Percentiles rank a stretch among this genome's conserved stretches.
Evolutionary conservation across 768 basidiomycete genomes (phyloP).

Genomic region (Obba rivulosa): DNA sequence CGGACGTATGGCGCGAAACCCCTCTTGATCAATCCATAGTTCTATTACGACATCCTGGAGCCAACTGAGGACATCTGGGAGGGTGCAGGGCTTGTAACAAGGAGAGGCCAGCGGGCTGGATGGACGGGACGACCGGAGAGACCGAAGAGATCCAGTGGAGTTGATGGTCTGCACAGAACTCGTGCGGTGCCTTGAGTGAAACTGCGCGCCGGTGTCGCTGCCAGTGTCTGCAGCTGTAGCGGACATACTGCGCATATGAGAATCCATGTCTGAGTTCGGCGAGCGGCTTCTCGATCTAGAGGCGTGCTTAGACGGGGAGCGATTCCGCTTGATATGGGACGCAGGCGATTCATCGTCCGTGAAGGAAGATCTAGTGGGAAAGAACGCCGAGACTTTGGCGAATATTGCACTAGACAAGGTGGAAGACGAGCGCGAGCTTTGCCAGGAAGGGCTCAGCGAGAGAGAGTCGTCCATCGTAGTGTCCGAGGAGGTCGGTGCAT

Average conservation of each 20-base stretch:
- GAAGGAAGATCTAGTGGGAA: no score
- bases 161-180: background rate
- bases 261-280: background rate
- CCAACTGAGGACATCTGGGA: slow-evolving; percentile 43
- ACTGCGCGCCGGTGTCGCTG: no score
- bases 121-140: slow-evolving; percentile 3
- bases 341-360: no score
- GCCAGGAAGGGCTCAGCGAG: background rate
- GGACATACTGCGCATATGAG: background rate
- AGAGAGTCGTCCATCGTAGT: background rate
- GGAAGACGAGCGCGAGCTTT: slow-evolving; percentile 1
- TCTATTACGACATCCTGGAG: slow-evolving; percentile 50
- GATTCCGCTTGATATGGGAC: background rate
- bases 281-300: slow-evolving; percentile 5
- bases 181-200: background rate
- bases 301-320: background rate
- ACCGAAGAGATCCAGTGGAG: slow-evolving; percentile 9
- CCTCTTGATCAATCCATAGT: slow-evolving; percentile 80
- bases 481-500: no score
- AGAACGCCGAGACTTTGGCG: background rate
- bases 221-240: background rate
- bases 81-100: slow-evolving; percentile 4
- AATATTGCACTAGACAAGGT: background rate
- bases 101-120: slow-evolving; percentile 7
- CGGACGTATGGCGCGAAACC: slow-evolving; percentile 61